Percentiles rank a stretch among this genome's conserved stretches.
These are phyloP conservation scores for Naganishia onofrii DNA, from an alignment of 768 basidiomycete genomes.

Conservation along the genomic window DNA sequence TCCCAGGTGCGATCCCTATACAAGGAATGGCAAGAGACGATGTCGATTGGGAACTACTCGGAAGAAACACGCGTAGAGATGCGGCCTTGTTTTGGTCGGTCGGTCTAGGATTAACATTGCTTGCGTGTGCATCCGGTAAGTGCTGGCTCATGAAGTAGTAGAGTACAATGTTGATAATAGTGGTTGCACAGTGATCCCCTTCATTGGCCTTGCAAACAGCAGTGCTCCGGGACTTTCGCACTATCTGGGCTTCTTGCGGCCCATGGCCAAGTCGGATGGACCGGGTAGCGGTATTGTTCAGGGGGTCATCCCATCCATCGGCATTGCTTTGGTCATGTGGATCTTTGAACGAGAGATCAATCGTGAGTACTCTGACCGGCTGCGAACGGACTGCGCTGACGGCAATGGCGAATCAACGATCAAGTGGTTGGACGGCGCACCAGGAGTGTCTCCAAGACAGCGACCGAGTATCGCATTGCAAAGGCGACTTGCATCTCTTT, in stretches of 20 bases:
- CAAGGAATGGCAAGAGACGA: constrained; percentile 80
- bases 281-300: constrained; percentile 67
- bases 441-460: constrained; percentile 22
- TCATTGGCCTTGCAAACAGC: constrained; percentile 65
- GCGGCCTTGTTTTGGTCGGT: constrained; percentile 61
- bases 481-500: constrained; percentile 7
- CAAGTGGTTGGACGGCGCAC: not conserved
- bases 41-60: constrained; percentile 73
- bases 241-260: constrained; percentile 65
- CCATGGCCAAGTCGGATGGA: constrained; percentile 57
- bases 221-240: constrained; percentile 72
- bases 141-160: constrained; percentile 35
- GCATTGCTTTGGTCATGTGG: constrained; percentile 63
- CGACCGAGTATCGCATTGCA: not conserved
- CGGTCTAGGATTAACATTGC: constrained; percentile 57
- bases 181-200: constrained; percentile 63
- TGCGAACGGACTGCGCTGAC: not conserved
- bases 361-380: not conserved
- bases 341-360: constrained; percentile 45
- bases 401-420: not conserved
- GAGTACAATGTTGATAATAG: constrained; percentile 22
- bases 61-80: constrained; percentile 58
- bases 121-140: constrained; percentile 65
- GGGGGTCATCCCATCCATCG: constrained; percentile 61
- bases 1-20: constrained; percentile 67